Base-by-base conservation (phyloP, 306 rosid species). In the Herpetospermum pedunculosum region DNA sequence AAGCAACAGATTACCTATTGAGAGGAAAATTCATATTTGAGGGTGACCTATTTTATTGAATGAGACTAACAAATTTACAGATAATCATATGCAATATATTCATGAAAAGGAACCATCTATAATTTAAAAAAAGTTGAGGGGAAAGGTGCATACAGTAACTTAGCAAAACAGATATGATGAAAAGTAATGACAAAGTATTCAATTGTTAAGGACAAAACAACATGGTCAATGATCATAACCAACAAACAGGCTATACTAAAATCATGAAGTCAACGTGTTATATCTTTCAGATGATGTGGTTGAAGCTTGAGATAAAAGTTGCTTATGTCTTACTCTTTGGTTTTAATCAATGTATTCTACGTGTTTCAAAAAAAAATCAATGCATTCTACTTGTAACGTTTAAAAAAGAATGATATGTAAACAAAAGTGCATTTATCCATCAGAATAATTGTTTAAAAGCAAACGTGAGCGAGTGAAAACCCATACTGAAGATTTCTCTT, bases 401-500 rank as follows among this genome's bases (percentile, higher is more conserved):
- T 19, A 23, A 40, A 43, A 68, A 23, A 25, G 7, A 68, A 43
- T 12, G 23, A 67, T 44, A 26, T 26, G 16, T 4, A 16, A 46
- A 69, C 55, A 44, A 6, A 44, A 65, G 35, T 15, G 1, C 21
- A 26, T 13, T 26, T 7, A 44, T 44, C 30, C 40, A 69, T 26
- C 25, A 16, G 55, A 9, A 69, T 28, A 43, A 44, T 44, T 44
- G 74, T 69, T 41, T 41, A 40, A 46, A 40, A 38, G 2, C 53
- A 29, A 70, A 32, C 30, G 13, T 49, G 18, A 32, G 75, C 2
- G 13, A 55, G 52, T 23, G 52, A 52, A 41, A 70, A 75, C 62
- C 72, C 99, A 62, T 89, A 95, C 99, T 73, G 75, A 95, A 95
- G 37, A 95, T 95, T 82, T 95, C 99, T 81, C 75, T 85, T 76